Base-by-base conservation (phyloP, 495 filamentous ascomycete species). In the Neohortaea acidophila region DNA sequence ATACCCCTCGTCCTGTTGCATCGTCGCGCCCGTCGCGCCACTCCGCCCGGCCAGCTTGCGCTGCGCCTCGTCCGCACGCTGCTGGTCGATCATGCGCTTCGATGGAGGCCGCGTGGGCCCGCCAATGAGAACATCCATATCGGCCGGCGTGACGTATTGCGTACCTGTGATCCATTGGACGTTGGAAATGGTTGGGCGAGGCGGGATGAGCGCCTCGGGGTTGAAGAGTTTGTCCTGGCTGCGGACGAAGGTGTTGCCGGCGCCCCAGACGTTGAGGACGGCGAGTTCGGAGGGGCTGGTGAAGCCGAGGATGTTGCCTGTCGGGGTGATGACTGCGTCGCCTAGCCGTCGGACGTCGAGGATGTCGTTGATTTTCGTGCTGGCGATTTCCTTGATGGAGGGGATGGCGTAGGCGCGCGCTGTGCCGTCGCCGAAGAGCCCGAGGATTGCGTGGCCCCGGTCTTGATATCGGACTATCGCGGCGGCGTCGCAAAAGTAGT, bases 151-250 rank as follows among this genome's bases (percentile, higher is more conserved):
- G 23, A 97, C 66, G 44, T 92, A 81, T 57, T 94, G 87, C 10
- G 91, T 94, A 1, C 89, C 91, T 0, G 85, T 76, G 26, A 97
- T 83, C 89, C 89, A 97, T 56, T 94, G 83, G 15, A 97, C 53
- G 46, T 89, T 94, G 7, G 81, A 86, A 32, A 97, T 97, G 1
- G 86, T 93, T n/a, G 89, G 91, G 21, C 89, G 70, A 11, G 81
- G 67, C 2, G 87, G 89, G 12, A 79, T 65, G 11, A 68, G 49
- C 11, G 76, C 70, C 43, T 77, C 63, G 3, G 78, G 71, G 44
- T 94, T 92, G 59, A 79, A 75, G 2, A 96, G 64, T 20, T 63
- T 74, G 53, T 96, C 89, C 27, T 71, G 65, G 4, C 71, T 70
- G 19, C 51, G 58, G 4, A 15, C 11, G 17, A 80, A 54, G 36